Base-by-base conservation (phyloP, 1,284 basidiomycete genomes). In the Baeospora myosura region DNA sequence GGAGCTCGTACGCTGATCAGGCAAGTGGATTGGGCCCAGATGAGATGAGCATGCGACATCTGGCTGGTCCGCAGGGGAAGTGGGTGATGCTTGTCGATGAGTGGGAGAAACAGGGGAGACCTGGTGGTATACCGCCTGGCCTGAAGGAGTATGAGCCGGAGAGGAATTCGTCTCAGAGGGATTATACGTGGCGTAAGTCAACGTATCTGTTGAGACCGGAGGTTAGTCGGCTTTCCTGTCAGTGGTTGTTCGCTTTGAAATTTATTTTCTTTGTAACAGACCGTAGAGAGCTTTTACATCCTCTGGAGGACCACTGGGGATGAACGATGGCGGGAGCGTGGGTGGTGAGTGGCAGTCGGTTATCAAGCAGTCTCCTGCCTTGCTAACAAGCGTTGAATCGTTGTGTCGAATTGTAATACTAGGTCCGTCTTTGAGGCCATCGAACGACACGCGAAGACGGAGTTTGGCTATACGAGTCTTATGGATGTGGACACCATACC, bases 231-330 rank as follows among this genome's bases (percentile, higher is more conserved):
- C n/a, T 37, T 37, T 25, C 36, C 8, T 35, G 3, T 35, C 12
- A 21, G 11, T 25, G 14, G 24, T 35, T 36, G 12, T 16, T 3
- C 28, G 20, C 16, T n/a, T n/a, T n/a, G 26, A 11, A 10, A 30
- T 18, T 37, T 17, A 26, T 10, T 23, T n/a, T 20, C 37, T 21
- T 17, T 21, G n/a, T n/a, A n/a, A n/a, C 32, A 88, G 81, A 71
- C 84, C 2, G 59, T 85, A 5, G 84, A 87, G 53, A 78, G 72
- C 36, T 71, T 85, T 47, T 85, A 81, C 54, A 57, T 83, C 18
- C 57, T 88, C 45, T 88, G 81, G 79, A 69, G 77, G 32, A 76
- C 74, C 12, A 88, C 85, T 2, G 74, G 78, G 0, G 76, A 88
- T 44, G 56, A 60, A 12, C 71, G 68, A 36, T 88, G 86, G 86